Base-by-base conservation (phyloP, 345 rosid genomes). In the Sapria himalayana region DNA sequence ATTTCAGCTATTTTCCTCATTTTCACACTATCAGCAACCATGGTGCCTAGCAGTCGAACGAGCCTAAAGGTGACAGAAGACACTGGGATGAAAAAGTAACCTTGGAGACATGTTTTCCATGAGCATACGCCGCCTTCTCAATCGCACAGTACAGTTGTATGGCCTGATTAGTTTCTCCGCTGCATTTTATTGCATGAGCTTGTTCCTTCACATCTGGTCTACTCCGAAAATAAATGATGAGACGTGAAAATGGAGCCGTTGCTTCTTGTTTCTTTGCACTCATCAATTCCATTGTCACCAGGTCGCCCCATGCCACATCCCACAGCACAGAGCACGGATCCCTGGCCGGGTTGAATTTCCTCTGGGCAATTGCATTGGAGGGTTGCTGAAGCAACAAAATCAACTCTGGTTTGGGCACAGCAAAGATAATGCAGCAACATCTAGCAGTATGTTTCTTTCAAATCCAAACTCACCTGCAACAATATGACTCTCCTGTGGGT, bases 251-350 rank as follows among this genome's bases (percentile, higher is more conserved):
- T 45, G 76, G 81, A 54, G 77, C 57, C 47, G 72, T 72, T 14
- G 70, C 75, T n/a, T 37, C 57, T 58, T 89, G 93, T 38, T 76
- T 82, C 67, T 89, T 82, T 66, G 86, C 92, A 12, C 56, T 67
- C 46, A 68, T 72, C 56, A 89, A 58, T 57, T 89, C 86, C 95
- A 89, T 82, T 5, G 71, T 74, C 39, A 58, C 60, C 50, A 89
- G 62, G 60, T 89, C 91, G 58, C 53, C 61, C 98, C 80, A 89
- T 17, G 61, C 46, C 29, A 82, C 70, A 59, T 79, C 93, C 98
- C 98, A 89, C 61, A 72, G 52, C 37, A 82, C 77, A 4, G 78
- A 79, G 50, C 95, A 89, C 15, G 94, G 91, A 63, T 89, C 98
- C 63, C 79, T 76, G 19, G 79, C 82, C 1, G 91, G 94, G 55